Evolutionary conservation across 805 yeast genomes (phyloP).

Genomic region (Wickerhamiella azymoides): DNA sequence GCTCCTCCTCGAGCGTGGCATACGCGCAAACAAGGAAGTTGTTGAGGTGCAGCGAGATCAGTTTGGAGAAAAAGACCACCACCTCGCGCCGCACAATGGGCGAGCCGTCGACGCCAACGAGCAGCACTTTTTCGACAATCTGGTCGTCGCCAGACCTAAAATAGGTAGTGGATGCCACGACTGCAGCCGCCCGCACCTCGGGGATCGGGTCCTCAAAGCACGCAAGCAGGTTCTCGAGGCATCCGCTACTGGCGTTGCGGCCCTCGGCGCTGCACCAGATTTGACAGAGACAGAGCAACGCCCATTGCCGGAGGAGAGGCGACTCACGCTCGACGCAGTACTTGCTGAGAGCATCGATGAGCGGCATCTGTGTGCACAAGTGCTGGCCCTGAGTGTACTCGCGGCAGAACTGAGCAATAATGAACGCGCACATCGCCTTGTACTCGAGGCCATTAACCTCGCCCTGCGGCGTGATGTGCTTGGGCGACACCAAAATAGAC

Average conservation of each 20-base stretch:
- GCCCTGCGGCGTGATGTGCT: neutral
- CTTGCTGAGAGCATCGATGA: conserved; percentile 50
- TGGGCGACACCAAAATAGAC: conserved; percentile 42
- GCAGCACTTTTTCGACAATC: conserved; percentile 51
- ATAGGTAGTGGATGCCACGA: conserved; percentile 55
- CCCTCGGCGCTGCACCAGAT: conserved; percentile 57
- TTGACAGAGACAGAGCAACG: conserved; percentile 53
- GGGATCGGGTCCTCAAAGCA: conserved; percentile 81
- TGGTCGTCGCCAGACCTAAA: conserved; percentile 21
- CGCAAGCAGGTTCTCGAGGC: conserved; percentile 39
- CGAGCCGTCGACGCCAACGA: conserved; percentile 73
- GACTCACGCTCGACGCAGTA: conserved; percentile 63
- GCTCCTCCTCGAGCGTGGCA: conserved; percentile 69
- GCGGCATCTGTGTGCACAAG: conserved; percentile 59
- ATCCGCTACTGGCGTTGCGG: conserved; percentile 47
- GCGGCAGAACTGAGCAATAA: conserved; percentile 68
- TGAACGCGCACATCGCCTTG: conserved; percentile 90
- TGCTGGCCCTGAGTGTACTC: conserved; percentile 72
- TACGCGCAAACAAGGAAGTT: conserved; percentile 80
- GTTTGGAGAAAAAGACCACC: conserved; percentile 59
- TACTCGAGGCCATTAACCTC: conserved; percentile 38
- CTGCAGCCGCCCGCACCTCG: conserved; percentile 78
- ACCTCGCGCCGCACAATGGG: conserved; percentile 79
- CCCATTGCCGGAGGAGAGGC: conserved; percentile 87
- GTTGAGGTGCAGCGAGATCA: conserved; percentile 52